A percentile compares a stretch with the other conserved stretches of the same genome.
phyloP scores from a whole-genome alignment of 1,284 basidiomycete genomes.

The Veloporphyrellus conicus region DNA sequence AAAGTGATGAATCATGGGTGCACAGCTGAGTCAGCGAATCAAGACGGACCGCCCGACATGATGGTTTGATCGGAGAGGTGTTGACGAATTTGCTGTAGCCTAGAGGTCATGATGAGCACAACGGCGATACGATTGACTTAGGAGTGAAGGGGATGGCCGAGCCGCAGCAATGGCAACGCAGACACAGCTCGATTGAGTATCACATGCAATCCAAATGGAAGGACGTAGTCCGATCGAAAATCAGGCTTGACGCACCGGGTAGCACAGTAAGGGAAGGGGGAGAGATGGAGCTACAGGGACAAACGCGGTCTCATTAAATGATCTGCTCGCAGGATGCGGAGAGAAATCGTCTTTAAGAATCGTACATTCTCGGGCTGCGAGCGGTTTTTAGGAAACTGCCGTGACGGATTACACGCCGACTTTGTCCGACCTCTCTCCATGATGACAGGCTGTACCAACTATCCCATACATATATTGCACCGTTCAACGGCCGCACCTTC shows the following conservation, averaged over 20 bases:
- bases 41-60: slow-evolving; percentile 48
- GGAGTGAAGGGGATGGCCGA: not conserved
- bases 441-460: not conserved
- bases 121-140: no score
- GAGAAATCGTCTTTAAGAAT: not conserved
- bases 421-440: slow-evolving; percentile 3
- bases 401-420: not conserved
- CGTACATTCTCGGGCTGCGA: not conserved
- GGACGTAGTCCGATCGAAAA: not conserved
- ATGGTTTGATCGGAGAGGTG: slow-evolving; percentile 40
- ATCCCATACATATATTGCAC: not conserved
- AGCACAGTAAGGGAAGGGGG: not conserved
- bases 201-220: slow-evolving; percentile 30
- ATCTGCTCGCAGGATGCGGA: not conserved
- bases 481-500: slow-evolving; percentile 1
- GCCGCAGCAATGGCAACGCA: not conserved
- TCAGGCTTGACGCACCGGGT: slow-evolving; percentile 9
- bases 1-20: slow-evolving; percentile 8
- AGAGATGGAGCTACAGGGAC: not conserved
- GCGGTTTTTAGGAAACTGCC: not conserved
- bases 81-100: slow-evolving; percentile 49
- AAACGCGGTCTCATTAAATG: not conserved
- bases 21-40: slow-evolving; percentile 6
- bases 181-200: not conserved
- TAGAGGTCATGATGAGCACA: slow-evolving; percentile 43